Base-by-base conservation (phyloP, 1,139 yeast species). In the Blastobotrys ciferrii region DNA sequence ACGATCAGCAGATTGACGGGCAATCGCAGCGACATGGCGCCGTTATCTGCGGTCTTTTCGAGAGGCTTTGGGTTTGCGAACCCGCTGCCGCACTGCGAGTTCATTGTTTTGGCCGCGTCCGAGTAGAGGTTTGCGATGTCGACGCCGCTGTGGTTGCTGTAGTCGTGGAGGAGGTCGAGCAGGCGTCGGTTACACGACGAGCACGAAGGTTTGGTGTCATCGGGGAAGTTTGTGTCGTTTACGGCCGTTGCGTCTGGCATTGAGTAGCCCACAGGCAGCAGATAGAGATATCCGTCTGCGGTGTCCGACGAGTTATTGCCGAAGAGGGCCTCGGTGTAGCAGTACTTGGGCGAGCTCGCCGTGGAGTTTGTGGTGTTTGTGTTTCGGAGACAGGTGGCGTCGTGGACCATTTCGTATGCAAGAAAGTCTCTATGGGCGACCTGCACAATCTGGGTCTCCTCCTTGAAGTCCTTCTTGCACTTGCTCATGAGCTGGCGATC, bases 241-340 rank as follows among this genome's bases (percentile, higher is more conserved):
- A 14, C 31, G 12, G 46, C 42, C 17, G 40, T 23, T n/a, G 35
- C 44, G 35, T 45, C 45, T 1, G 69, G 67, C 42, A 55, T 57
- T 2, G 53, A 43, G 11, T 53, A 52, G 5, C 66, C 69, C 18
- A 64, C 54, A 5, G 69, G 68, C 42, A 65, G 52, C 18, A 60
- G 57, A 45, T 64, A 65, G 32, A 65, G 55, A 46, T 60, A 64
- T n/a, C 65, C 63, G 43, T 65, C 67, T 9, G 47, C 14, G 18
- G 14, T 6, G n/a, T 52, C 51, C 4, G 56, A 38, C 28, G 55
- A 52, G 32, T 50, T 48, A 17, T 50, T 40, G 42, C 60, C 58
- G 45, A 53, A 62, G 19, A 63, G 52, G 0, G 67, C 59, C 37
- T 62, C 59, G n/a, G 63, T 55, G 50, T 64, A 65, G 54, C 69